These are phyloP conservation scores for Clarireedia hainanense DNA, from an alignment of 2,329 filamentous ascomycete genomes.

Conservation along the genomic window DNA sequence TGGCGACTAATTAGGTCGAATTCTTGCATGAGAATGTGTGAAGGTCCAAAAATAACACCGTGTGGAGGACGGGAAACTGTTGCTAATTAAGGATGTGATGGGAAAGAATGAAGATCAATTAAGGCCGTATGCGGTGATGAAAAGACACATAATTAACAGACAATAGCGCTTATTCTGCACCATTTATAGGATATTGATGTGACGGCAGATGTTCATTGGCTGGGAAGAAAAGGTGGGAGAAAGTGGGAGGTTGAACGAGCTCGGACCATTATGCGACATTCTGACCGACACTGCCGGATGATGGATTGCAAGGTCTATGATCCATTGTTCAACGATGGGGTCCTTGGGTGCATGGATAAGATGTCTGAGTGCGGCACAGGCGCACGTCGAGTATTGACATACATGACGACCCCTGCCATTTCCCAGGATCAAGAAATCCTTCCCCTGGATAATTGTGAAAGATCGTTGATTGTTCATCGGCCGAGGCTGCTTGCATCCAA, in stretches of 20 bases:
- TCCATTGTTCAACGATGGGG: no score
- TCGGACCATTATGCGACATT: not conserved
- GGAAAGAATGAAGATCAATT: not conserved
- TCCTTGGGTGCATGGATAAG: no score
- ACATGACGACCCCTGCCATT: not conserved
- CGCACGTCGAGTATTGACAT: not conserved
- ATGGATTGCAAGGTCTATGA: no score
- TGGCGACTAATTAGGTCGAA: constrained; percentile 8
- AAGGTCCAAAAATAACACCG: constrained; percentile 11
- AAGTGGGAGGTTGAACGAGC: not conserved
- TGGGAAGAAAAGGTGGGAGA: not conserved
- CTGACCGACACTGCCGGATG: not conserved
- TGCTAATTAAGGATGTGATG: constrained; percentile 9
- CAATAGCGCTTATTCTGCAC: constrained; percentile 6
- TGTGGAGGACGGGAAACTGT: not conserved
- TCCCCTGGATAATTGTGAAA: no score
- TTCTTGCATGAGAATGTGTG: not conserved
- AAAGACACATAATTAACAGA: constrained; percentile 7
- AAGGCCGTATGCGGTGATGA: not conserved
- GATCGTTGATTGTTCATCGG: no score
- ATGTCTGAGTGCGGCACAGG: not conserved
- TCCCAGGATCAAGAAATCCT: no score
- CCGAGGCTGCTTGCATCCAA: not conserved
- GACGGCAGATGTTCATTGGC: constrained; percentile 1
- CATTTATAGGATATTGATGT: constrained; percentile 7